Evolutionary conservation across 106 monocot species (phyloP).

Genomic region (Allium fistulosum): DNA sequence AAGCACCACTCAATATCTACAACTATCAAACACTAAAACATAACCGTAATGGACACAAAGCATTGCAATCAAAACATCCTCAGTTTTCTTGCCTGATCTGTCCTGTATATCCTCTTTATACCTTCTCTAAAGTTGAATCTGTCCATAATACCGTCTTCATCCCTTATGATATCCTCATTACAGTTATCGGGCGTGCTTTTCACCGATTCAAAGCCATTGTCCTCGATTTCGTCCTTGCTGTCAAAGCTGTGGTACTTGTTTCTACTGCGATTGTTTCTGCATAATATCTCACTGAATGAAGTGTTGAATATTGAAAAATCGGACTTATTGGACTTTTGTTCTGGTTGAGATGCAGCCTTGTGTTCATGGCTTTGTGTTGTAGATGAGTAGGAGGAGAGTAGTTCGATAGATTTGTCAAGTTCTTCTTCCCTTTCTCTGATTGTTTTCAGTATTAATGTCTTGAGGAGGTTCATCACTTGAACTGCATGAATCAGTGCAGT

Average conservation of each 20-base stretch:
- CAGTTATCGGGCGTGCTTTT: conserved; percentile 10
- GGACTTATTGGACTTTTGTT: too few species aligned
- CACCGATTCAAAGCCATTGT: conserved; percentile 11
- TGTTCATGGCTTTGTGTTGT: conserved; percentile 22
- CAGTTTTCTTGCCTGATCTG: conserved; percentile 45
- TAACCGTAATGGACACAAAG: too few species aligned
- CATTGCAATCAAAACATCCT: conserved; percentile 15
- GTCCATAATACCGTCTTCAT: conserved; percentile 20
- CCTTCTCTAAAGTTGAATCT: conserved; percentile 54
- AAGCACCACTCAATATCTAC: too few species aligned
- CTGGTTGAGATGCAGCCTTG: conserved; percentile 8
- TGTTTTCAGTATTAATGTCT: conserved; percentile 62
- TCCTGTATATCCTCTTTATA: conserved; percentile 49
- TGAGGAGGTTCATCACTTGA: conserved; percentile 97
- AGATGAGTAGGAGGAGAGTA: conserved; percentile 28
- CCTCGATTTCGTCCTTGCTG: conserved; percentile 21
- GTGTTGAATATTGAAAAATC: neutral
- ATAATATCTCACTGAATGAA: conserved; percentile 20
- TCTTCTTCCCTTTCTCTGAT: conserved; percentile 56
- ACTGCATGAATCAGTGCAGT: conserved; percentile 93
- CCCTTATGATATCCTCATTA: conserved; percentile 6
- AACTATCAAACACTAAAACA: too few species aligned
- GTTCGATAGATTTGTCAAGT: conserved; percentile 9
- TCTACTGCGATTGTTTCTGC: conserved; percentile 8
- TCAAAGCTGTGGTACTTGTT: conserved; percentile 30